phyloP scores from a whole-genome alignment of 345 rosid genomes.

The Cochlearia excelsa region DNA sequence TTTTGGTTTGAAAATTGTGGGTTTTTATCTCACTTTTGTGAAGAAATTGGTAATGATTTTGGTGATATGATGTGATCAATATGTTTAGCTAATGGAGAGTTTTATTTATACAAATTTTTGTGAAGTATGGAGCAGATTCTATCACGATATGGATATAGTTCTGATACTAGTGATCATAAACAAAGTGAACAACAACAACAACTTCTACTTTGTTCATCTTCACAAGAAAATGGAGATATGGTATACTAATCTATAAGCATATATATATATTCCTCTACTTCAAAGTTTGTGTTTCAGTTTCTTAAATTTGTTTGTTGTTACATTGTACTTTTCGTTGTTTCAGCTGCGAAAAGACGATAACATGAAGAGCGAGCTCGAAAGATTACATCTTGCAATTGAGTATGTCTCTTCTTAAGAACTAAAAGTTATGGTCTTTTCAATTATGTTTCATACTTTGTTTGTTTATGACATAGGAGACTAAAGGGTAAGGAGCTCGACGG shows the following conservation, averaged over 20 bases:
- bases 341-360: constrained; percentile 28
- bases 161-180: constrained; percentile 12
- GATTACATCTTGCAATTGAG: constrained; percentile 36
- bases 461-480: constrained; percentile 27
- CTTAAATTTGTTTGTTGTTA: background rate
- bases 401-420: constrained; percentile 1
- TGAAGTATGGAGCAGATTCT: constrained; percentile 35
- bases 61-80: constrained; percentile 11
- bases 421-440: background rate
- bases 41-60: background rate
- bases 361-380: constrained; percentile 24
- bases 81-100: constrained; percentile 3
- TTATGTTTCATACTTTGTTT: constrained; percentile 6
- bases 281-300: background rate
- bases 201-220: constrained; percentile 16
- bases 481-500: constrained; percentile 38
- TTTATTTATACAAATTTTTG: background rate
- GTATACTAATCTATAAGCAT: constrained; percentile 9
- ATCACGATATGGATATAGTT: constrained; percentile 24
- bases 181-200: constrained; percentile 21
- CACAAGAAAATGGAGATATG: constrained; percentile 19
- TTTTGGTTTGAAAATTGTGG: background rate
- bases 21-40: constrained; percentile 13
- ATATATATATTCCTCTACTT: background rate
- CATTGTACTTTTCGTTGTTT: background rate